Evolutionary conservation across 2,329 filamentous ascomycete genomes (phyloP), one percentile per base, ranked within the genome.

Genomic region (Tolypocladium guangdongense): DNA sequence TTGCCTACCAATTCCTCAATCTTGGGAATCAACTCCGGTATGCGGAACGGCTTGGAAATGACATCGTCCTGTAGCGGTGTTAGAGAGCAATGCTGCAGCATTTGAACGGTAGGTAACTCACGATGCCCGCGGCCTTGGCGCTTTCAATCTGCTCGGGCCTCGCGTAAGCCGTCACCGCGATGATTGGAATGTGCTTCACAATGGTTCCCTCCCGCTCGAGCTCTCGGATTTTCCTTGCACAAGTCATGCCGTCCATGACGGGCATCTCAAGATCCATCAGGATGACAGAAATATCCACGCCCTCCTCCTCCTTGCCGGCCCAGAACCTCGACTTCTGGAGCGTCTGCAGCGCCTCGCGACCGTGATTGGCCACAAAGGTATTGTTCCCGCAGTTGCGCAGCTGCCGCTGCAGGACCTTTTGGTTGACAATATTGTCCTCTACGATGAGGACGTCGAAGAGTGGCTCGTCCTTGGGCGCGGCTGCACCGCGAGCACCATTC

Each of bases 211-310:
- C 74, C 49, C 70, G 71, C 64, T 91, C 86, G 20, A 88, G 72
- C 55, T 85, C 78, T 20, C 88, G 78, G 52, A 92, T 90, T 55
- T 74, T 79, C 43, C 78, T 75, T 14, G 87, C 83, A 57, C 87
- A 89, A 2, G 85, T 86, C 67, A 88, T 80, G 37, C 88, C 88
- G 61, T 91, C 86, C 87, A 90, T 90, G 45, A 90, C 78, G 1
- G 87, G 87, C 87, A 91, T 91, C 62, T 90, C 87, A 49, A 90
- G 75, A 63, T 91, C 88, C 87, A 91, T 90, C 7, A 91, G 68
- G 14, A 91, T 83, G 47, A 90, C 75, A 10, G 82, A 81, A 27
- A 88, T 76, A 49, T 82, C 76, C 10, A 75, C 68, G 2, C 76
- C 76, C 16, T 72, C 68, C 18, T 66, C 55, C 56, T 75, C 74